Percentiles rank a stretch among this genome's conserved stretches.
These are phyloP conservation scores for Salix suchowensis DNA, from an alignment of 345 rosid species.

Conservation along the genomic window DNA sequence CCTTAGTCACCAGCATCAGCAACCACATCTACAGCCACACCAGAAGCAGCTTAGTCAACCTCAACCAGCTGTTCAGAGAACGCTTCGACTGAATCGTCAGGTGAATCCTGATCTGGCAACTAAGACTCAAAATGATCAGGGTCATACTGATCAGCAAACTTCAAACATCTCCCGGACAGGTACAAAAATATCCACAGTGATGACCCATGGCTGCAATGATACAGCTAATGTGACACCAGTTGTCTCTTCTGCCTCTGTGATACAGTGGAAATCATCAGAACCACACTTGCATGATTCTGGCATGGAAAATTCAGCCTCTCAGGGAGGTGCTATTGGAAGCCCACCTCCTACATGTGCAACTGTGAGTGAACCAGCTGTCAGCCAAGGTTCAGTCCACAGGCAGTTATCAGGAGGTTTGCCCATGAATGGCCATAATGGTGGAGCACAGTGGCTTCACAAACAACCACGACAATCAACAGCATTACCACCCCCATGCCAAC, in stretches of 20 bases:
- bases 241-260: constrained; percentile 36
- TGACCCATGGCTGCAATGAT: constrained; percentile 46
- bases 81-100: constrained; percentile 53
- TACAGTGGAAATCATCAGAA: constrained; percentile 61
- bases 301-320: constrained; percentile 36
- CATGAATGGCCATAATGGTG: constrained; percentile 39
- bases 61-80: constrained; percentile 54
- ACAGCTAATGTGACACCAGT: constrained; percentile 30
- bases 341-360: constrained; percentile 41
- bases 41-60: constrained; percentile 56
- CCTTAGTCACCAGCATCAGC: constrained; percentile 42
- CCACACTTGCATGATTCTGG: constrained; percentile 41
- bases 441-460: constrained; percentile 48
- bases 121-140: constrained; percentile 57
- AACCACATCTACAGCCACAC: constrained; percentile 23
- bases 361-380: constrained; percentile 46
- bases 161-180: constrained; percentile 36
- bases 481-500: constrained; percentile 40
- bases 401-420: constrained; percentile 54
- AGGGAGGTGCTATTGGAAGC: constrained; percentile 44
- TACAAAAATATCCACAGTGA: constrained; percentile 29
- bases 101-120: constrained; percentile 39
- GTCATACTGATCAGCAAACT: constrained; percentile 45
- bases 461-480: constrained; percentile 40
- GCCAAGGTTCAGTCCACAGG: constrained; percentile 56